Conservation (phyloP, 345 rosid genomes). For the Eucalyptus polybractea region DNA sequence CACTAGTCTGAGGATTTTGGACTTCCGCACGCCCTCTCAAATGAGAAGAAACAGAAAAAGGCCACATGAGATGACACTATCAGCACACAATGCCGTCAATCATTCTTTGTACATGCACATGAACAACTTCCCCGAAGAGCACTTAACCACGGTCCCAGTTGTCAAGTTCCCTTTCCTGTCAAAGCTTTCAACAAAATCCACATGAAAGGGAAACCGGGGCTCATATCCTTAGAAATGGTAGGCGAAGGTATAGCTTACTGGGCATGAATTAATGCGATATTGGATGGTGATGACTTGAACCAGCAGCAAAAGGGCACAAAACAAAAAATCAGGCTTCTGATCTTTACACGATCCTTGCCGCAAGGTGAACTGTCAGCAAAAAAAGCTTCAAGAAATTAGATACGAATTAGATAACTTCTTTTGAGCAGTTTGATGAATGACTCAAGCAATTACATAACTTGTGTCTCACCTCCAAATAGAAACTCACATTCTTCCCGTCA, state of each 20-base stretch:
- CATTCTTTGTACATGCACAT: background rate
- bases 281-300: background rate
- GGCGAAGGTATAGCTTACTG: background rate
- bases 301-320: background rate
- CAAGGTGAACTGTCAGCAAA: background rate
- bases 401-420: background rate
- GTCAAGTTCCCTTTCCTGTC: background rate
- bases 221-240: background rate
- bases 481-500: background rate
- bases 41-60: background rate
- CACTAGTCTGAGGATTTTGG: background rate
- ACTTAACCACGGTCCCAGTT: background rate
- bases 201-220: background rate
- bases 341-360: background rate
- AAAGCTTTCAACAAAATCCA: background rate
- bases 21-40: background rate
- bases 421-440: background rate
- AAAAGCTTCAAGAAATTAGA: background rate
- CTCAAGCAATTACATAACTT: background rate
- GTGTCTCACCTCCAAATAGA: constrained; percentile 5
- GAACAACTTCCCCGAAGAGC: background rate
- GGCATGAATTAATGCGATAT: background rate
- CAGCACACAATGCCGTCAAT: background rate
- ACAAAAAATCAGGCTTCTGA: background rate
- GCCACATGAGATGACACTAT: background rate